Evolutionary conservation across 2,329 filamentous ascomycete species (phyloP), one percentile per base, ranked within the genome.

Genomic region (Leptographium wingfieldii): DNA sequence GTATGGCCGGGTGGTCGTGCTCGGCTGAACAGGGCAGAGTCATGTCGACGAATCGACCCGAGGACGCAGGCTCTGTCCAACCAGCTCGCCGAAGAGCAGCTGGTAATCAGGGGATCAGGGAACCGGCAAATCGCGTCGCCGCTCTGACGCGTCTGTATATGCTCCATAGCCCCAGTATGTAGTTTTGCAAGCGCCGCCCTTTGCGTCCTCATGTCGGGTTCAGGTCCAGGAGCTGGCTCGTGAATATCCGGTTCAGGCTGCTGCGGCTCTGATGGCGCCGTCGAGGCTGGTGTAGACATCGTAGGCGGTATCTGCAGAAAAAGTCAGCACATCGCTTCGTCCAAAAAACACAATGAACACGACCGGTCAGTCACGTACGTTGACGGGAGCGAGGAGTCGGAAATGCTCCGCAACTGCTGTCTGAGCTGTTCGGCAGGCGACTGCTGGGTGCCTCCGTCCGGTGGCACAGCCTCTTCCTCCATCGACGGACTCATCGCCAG

Each of bases 351-450:
- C 1, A 19, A 46, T n/a, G 14, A 16, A 5, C 40, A 19, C 5
- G 9, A 40, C 3, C 16, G 11, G 14, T 16, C 19, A 27, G 33
- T 25, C 57, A 57, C 57, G n/a, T 62, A 67, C 57, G 63, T 58
- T 46, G 66, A 66, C 16, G 65, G 65, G 12, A 65, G 64, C 56
- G 65, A 66, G 43, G 66, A 65, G 48, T 67, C 66, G 16, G 66
- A 67, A 27, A 67, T 67, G 61, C 66, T 66, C n/a, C 65, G 65
- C 55, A 67, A 48, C 57, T 67, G 66, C 54, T 66, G 66, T 60
- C 62, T 66, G 33, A 67, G 63, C 62, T 67, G 66, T 16, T 66
- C 65, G 1, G 63, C 66, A 6, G 66, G 66, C 3, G 66, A 66
- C 57, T 65, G 63, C 25, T 57, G 59, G 14, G 60, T 62, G 19